These are phyloP conservation scores for Saksenaea vasiformis DNA, from an alignment of 371 early-diverging fungal species.

Conservation along the genomic window DNA sequence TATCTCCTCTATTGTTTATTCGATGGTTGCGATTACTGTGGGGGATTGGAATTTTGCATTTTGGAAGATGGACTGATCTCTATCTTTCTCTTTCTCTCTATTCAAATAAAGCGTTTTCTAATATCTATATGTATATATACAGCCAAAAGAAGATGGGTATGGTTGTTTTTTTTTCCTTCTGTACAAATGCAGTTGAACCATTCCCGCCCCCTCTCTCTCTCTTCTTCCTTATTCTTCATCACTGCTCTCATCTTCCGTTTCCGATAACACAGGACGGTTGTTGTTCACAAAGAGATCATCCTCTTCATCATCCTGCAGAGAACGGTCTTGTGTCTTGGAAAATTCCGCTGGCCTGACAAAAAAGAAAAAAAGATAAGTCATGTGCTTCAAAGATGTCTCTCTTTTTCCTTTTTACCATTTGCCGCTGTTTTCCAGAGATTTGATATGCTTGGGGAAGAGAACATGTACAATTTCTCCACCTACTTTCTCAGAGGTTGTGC, in stretches of 20 bases:
- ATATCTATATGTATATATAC: background rate
- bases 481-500: conserved; percentile 67
- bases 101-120: background rate
- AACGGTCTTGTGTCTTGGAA: conserved; percentile 19
- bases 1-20: conserved; percentile 15
- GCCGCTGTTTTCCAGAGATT: conserved; percentile 62
- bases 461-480: conserved; percentile 79
- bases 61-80: conserved; percentile 1
- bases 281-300: conserved; percentile 72
- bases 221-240: conserved; percentile 27
- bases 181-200: background rate
- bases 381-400: background rate
- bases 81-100: too few species aligned
- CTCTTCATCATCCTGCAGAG: conserved; percentile 31
- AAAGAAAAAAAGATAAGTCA: background rate
- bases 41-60: conserved; percentile 18
- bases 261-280: conserved; percentile 56
- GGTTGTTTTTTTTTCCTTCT: background rate
- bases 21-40: conserved; percentile 20
- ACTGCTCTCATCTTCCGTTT: conserved; percentile 28
- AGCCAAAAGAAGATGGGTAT: background rate
- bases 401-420: conserved; percentile 56
- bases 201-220: too few species aligned
- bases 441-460: conserved; percentile 76
- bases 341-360: conserved; percentile 45